Conservation (phyloP, 345 rosid species). For the Boechera retrofracta region DNA sequence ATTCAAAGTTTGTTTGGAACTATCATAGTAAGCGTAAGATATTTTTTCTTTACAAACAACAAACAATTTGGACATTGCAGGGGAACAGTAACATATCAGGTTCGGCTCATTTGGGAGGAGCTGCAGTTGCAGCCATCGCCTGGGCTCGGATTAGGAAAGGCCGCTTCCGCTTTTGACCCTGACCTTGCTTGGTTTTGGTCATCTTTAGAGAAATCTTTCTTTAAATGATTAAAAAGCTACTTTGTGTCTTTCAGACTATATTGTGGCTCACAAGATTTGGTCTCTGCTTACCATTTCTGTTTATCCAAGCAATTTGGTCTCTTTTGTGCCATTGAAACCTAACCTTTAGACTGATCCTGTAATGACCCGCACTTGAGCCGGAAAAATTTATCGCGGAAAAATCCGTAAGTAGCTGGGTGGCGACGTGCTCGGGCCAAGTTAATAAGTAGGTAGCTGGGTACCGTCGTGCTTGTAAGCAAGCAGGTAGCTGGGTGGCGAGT, state of each 20-base stretch:
- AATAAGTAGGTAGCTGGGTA: too few species aligned
- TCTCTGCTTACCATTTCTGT: not conserved
- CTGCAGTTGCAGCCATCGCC: conserved; percentile 83
- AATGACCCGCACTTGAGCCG: too few species aligned
- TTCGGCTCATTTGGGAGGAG: conserved; percentile 93
- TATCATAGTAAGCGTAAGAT: not conserved
- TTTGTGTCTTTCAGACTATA: conserved; percentile 30
- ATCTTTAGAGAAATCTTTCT: conserved; percentile 24
- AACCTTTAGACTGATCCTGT: not conserved
- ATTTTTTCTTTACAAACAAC: not conserved
- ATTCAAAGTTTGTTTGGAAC: conserved; percentile 20
- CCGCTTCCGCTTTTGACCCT: conserved; percentile 45
- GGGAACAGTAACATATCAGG: conserved; percentile 83
- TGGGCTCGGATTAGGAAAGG: conserved; percentile 74
- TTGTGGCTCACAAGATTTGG: conserved; percentile 17
- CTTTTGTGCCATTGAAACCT: conserved; percentile 4
- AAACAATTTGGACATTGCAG: conserved; percentile 49
- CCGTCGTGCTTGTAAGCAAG: too few species aligned
- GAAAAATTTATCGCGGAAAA: too few species aligned
- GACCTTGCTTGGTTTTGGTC: conserved; percentile 27
- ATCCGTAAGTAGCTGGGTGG: too few species aligned
- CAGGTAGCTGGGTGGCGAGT: too few species aligned
- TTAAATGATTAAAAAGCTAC: not conserved
- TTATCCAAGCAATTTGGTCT: conserved; percentile 14
- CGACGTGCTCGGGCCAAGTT: too few species aligned